Conservation (phyloP, 164 flowering plant genomes). For the Annona squamosa region DNA sequence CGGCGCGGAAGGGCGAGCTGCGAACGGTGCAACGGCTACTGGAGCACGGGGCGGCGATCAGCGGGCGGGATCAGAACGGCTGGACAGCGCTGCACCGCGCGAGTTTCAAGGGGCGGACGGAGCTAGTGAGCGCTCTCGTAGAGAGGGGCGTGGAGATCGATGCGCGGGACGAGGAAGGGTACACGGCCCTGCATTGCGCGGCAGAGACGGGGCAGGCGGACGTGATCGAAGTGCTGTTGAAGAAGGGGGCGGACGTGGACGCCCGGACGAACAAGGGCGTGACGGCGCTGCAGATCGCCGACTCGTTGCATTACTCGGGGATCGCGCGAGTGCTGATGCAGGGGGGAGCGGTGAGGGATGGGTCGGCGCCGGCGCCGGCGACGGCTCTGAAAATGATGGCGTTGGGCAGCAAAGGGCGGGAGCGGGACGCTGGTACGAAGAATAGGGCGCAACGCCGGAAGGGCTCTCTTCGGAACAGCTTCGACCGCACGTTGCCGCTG, state of each 20-base stretch:
- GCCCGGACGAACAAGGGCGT: constrained; percentile 50
- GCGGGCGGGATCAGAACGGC: constrained; percentile 63
- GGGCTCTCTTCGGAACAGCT: constrained; percentile 21
- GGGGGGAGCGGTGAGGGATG: constrained; percentile 41
- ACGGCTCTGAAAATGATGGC: too few relatives aligned
- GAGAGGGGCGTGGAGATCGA: constrained; percentile 47
- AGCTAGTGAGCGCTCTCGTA: constrained; percentile 29
- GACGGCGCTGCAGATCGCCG: constrained; percentile 49
- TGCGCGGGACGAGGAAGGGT: constrained; percentile 66
- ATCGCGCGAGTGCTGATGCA: constrained; percentile 38
- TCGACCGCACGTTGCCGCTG: constrained; percentile 29
- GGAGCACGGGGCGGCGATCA: constrained; percentile 50
- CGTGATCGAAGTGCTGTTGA: constrained; percentile 49
- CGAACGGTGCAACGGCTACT: constrained; percentile 36
- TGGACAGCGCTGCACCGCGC: constrained; percentile 74
- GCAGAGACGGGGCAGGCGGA: constrained; percentile 57
- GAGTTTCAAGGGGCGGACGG: constrained; percentile 48
- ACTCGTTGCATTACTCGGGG: constrained; percentile 46
- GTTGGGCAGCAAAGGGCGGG: background rate
- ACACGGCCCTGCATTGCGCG: constrained; percentile 66
- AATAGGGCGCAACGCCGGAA: constrained; percentile 11
- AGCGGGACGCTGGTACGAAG: constrained; percentile 11
- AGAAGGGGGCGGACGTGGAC: constrained; percentile 58
- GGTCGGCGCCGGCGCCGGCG: background rate
- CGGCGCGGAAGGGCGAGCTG: constrained; percentile 60